phyloP scores from a whole-genome alignment of 106 monocot species.

The Phalaenopsis equestris region DNA sequence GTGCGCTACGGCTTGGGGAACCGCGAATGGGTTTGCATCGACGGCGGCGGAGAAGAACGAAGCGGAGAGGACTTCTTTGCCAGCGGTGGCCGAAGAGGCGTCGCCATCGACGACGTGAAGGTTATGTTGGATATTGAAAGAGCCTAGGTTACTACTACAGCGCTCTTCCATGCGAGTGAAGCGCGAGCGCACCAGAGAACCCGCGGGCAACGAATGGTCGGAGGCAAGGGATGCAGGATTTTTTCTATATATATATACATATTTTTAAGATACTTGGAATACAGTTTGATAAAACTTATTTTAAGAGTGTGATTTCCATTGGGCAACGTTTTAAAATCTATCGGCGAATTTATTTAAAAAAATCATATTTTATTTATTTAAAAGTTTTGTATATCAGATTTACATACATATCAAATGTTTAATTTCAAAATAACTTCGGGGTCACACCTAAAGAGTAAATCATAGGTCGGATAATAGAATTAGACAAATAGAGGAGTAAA shows the following conservation, averaged over 20 bases:
- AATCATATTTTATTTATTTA: no score
- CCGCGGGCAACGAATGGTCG: neutral
- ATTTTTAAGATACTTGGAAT: neutral
- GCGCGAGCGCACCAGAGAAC: neutral
- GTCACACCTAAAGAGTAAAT: no score
- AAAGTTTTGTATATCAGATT: no score
- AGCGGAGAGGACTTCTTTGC: neutral
- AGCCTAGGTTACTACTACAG: neutral
- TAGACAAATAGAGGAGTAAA: no score
- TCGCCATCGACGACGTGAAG: constrained; percentile 1
- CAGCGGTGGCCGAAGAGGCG: neutral
- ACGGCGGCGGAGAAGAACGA: neutral
- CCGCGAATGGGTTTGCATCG: constrained; percentile 3
- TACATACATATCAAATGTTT: no score
- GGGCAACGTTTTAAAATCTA: no score
- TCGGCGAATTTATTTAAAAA: no score
- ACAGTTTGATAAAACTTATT: no score
- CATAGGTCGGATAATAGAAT: no score
- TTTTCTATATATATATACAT: neutral
- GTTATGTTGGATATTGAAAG: neutral
- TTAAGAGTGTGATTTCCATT: no score
- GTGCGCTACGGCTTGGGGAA: neutral
- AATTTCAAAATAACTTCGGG: no score
- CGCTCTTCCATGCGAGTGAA: constrained; percentile 3
- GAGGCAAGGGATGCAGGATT: constrained; percentile 15